Evolutionary conservation across 305 asterid species (phyloP).

Genomic region (Petunia hybrid): DNA sequence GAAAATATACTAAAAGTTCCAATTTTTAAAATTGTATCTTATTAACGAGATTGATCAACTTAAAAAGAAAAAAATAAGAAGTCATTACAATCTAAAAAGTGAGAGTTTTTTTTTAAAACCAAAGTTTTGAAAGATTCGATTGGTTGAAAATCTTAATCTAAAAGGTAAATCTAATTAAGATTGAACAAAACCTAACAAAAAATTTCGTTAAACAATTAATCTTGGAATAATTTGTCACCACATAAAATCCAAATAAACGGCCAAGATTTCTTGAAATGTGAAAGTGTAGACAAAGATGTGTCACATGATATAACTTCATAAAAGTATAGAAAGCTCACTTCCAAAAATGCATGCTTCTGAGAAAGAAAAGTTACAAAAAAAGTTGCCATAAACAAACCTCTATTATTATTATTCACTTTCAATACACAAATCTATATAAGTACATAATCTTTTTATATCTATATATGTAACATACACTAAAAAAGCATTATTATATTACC

Average conservation of each 20-base stretch:
- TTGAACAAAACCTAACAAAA: conserved; percentile 10
- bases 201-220: neutral
- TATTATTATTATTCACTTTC: conserved; percentile 38
- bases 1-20: neutral
- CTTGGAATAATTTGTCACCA: neutral
- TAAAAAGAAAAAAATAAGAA: neutral
- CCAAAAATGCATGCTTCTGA: conserved; percentile 50
- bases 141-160: neutral
- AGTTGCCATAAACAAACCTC: conserved; percentile 33
- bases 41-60: conserved; percentile 30
- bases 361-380: conserved; percentile 35
- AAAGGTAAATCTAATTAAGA: conserved; percentile 30
- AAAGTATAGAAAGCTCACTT: conserved; percentile 26
- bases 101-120: too few relatives aligned
- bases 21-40: neutral
- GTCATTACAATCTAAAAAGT: neutral
- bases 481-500: conserved; percentile 22
- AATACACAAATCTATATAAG: neutral
- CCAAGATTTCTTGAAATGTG: conserved; percentile 10
- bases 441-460: neutral
- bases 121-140: neutral
- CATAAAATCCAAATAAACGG: neutral
- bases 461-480: neutral
- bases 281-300: conserved; percentile 10
- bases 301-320: neutral